Evolutionary conservation across 169 alveolate species (phyloP), one percentile per base, ranked within the genome.

Genomic region (Ichthyophthirius multifiliis): DNA sequence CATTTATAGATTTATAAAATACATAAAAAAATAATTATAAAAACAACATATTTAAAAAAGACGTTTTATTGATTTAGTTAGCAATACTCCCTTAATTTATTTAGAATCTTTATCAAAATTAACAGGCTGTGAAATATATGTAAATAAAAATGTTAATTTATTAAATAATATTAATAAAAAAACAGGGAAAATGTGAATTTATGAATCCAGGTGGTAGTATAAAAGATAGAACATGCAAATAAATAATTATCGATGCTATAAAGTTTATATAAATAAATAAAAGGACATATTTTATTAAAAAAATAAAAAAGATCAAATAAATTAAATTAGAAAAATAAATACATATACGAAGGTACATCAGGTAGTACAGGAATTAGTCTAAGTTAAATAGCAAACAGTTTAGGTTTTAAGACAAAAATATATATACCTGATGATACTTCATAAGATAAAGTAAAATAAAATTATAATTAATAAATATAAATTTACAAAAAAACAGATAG

Each of bases 341-440:
- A 20, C 3, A 71, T 77, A 18, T 65, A 71, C 13, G 85, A 82
- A 62, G 89, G 87, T 13, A 47, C 85, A 0, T 45, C 86, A 23
- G 88, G 88, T 39, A 82, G 78, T 44, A 86, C 92, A 30, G 92
- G 87, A 5, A 77, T 76, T 7, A 71, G 86, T 41, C 31, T 86
- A 5, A 43, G 87, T 6, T 35, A 82, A 74, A 31, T 82, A 41
- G 86, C 86, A 27, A 75, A 65, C 16, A 30, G 65, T 12, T 43
- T 71, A 45, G 87, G 89, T 10, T 67, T 44, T 62, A 62, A 44
- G 43, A 37, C 83, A 23, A 43, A 37, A 9, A 77, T 79, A 18
- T 41, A 65, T 23, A 62, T 86, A 15, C 87, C 88, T 7, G 85
- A 82, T 74, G 86, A 82, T 64, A 48, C 44, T 20, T 78, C 89